Evolutionary conservation across 768 basidiomycete species (phyloP).

Genomic region (Pulveroboletus sp.): DNA sequence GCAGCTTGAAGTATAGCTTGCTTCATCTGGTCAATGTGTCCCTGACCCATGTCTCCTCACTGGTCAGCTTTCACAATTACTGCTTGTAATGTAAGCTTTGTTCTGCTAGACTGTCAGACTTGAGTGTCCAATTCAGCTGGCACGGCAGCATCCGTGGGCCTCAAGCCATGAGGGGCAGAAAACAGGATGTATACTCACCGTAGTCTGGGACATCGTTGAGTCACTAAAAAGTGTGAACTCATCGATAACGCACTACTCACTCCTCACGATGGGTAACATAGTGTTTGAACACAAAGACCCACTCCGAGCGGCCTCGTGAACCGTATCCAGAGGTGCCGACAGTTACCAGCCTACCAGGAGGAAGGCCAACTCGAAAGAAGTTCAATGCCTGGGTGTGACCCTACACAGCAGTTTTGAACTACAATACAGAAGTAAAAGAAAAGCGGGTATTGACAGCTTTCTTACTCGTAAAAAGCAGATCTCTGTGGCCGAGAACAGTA

Average conservation of each 20-base stretch:
- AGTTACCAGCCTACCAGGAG: slow-evolving; percentile 50
- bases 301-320: slow-evolving; percentile 63
- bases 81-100: slow-evolving; percentile 61
- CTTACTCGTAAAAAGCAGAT: slow-evolving; percentile 59
- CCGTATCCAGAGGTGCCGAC: slow-evolving; percentile 86
- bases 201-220: slow-evolving; percentile 39
- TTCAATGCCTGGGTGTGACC: slow-evolving; percentile 70
- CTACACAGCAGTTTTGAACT: slow-evolving; percentile 31
- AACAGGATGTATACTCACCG: slow-evolving; percentile 67
- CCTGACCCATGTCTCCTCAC: slow-evolving; percentile 33
- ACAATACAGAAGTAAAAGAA: background rate
- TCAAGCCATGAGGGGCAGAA: slow-evolving; percentile 62
- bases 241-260: slow-evolving; percentile 36
- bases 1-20: slow-evolving; percentile 47
- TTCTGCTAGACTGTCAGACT: slow-evolving; percentile 28
- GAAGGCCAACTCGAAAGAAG: slow-evolving; percentile 64
- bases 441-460: slow-evolving; percentile 50
- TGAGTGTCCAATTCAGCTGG: slow-evolving; percentile 41
- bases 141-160: slow-evolving; percentile 56
- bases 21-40: slow-evolving; percentile 39
- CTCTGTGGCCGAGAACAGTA: slow-evolving; percentile 53
- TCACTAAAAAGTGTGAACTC: background rate
- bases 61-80: slow-evolving; percentile 69
- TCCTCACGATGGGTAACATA: slow-evolving; percentile 58
- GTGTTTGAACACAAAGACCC: slow-evolving; percentile 65